These are phyloP conservation scores for Podospora pseudoanserina DNA, from an alignment of 495 filamentous ascomycete genomes.

Conservation along the genomic window DNA sequence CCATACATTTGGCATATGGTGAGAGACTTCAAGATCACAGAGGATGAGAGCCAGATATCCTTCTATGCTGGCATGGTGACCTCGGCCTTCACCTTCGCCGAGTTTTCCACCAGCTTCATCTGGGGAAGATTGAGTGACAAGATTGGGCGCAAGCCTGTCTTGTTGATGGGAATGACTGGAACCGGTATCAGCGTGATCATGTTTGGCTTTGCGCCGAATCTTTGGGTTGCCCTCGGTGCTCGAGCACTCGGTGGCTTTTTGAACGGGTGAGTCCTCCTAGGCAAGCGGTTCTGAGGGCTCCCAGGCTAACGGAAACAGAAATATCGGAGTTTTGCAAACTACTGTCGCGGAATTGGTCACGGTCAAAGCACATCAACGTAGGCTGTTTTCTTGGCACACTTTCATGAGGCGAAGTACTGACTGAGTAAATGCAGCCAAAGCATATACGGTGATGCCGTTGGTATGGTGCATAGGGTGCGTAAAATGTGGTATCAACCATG, in stretches of 20 bases:
- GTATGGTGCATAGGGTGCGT: conserved; percentile 90
- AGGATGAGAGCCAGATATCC: conserved; percentile 74
- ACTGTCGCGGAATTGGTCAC: conserved; percentile 92
- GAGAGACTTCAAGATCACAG: conserved; percentile 78
- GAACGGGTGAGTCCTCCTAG: conserved; percentile 68
- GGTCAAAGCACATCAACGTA: conserved; percentile 84
- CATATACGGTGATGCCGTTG: conserved; percentile 95
- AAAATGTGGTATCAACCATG: neutral
- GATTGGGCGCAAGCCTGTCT: conserved; percentile 87
- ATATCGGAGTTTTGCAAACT: conserved; percentile 91
- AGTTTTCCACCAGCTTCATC: conserved; percentile 82
- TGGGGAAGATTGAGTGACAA: conserved; percentile 93
- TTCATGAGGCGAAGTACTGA: conserved; percentile 26
- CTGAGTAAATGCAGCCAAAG: conserved; percentile 55
- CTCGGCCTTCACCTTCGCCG: conserved; percentile 92
- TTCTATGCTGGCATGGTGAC: conserved; percentile 96
- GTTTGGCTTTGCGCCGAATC: conserved; percentile 85
- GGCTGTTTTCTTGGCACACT: conserved; percentile 29
- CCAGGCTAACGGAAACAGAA: conserved; percentile 40
- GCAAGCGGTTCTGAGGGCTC: conserved; percentile 11
- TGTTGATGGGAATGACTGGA: conserved; percentile 80
- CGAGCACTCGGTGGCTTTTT: conserved; percentile 85
- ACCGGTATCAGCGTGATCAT: conserved; percentile 91
- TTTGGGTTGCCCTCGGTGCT: conserved; percentile 80
- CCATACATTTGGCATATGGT: conserved; percentile 99